phyloP scores from a whole-genome alignment of 495 filamentous ascomycete genomes.

The Xylaria palmicola region DNA sequence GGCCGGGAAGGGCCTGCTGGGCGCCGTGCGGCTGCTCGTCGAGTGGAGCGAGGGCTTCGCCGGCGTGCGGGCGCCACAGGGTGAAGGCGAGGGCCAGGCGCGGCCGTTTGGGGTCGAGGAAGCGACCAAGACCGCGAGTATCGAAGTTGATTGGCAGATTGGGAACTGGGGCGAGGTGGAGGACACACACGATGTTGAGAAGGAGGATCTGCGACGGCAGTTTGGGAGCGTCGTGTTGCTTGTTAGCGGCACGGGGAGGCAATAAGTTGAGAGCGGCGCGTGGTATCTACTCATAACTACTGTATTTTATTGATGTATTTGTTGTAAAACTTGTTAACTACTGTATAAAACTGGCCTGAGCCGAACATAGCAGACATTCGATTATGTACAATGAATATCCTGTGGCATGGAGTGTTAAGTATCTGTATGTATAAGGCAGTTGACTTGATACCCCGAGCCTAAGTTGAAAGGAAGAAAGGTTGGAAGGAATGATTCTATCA shows the following conservation, averaged over 20 bases:
- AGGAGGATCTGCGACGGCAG: slow-evolving; percentile 85
- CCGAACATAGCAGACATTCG: not conserved
- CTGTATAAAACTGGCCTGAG: not conserved
- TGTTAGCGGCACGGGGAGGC: slow-evolving; percentile 56
- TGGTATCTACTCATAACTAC: not conserved
- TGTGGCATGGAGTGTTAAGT: not conserved
- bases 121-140: slow-evolving; percentile 70
- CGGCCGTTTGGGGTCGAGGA: slow-evolving; percentile 61
- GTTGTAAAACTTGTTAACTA: not conserved
- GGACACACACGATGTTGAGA: slow-evolving; percentile 96
- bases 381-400: not conserved
- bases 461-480: too few species aligned
- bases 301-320: not conserved
- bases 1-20: slow-evolving; percentile 81
- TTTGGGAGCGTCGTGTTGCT: slow-evolving; percentile 81
- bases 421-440: too few species aligned
- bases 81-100: slow-evolving; percentile 20
- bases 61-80: slow-evolving; percentile 27
- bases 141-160: slow-evolving; percentile 92
- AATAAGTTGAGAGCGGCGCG: slow-evolving; percentile 1
- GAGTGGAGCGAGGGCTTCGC: slow-evolving; percentile 83
- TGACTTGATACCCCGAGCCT: too few species aligned
- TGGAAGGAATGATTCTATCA: too few species aligned
- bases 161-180: slow-evolving; percentile 93
- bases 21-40: slow-evolving; percentile 70